Base-by-base conservation (phyloP, 164 flowering plant species). In the Buxus sempervirens region DNA sequence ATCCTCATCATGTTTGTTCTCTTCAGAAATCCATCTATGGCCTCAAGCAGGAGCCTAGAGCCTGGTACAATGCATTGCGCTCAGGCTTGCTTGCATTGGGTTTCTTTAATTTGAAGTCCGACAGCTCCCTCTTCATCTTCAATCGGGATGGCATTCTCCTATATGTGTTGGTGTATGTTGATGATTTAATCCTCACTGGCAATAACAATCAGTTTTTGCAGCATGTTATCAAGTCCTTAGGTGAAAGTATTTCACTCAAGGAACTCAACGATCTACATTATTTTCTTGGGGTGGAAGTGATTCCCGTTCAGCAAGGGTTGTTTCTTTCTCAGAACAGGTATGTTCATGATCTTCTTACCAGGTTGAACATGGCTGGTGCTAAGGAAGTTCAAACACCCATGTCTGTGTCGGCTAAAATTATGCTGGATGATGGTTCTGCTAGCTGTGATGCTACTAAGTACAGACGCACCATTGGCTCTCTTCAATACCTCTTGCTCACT, bases 281-380 rank as follows among this genome's bases (percentile, higher is more conserved):
- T n/a, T 68, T 73, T n/a, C 28, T 73, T 1, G 63, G 76, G 10
- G 18, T 67, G 38, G 66, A 67, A n/a, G 41, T 61, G 16, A 27
- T 24, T 23, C 59, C 54, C 15, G 9, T 67, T 10, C 0, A 23
- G 9, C 8, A 24, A 7, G 62, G 66, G 51, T 16, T 73, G 21
- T 9, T 67, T 21, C 23, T 67, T 0, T 3, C 22, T 26, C 59
- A 62, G 26, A 36, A 49, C 0, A 36, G 56, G 28, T 73, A 67
- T 14, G 27, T 63, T 19, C 15, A 14, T 54, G 72, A 41, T 51
- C 48, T 73, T 10, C 53, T 62, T 2, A 41, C 20, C 0, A 0
- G 25, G 42, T 1, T 19, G 16, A 28, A 62, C 19, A 72, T 72
- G 75, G 20, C 1, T 25, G 36, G 20, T 26, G 61, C 57, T n/a